Conservation (phyloP, 176 grass and related monocot genomes). For the Cenchrus purpureus region DNA sequence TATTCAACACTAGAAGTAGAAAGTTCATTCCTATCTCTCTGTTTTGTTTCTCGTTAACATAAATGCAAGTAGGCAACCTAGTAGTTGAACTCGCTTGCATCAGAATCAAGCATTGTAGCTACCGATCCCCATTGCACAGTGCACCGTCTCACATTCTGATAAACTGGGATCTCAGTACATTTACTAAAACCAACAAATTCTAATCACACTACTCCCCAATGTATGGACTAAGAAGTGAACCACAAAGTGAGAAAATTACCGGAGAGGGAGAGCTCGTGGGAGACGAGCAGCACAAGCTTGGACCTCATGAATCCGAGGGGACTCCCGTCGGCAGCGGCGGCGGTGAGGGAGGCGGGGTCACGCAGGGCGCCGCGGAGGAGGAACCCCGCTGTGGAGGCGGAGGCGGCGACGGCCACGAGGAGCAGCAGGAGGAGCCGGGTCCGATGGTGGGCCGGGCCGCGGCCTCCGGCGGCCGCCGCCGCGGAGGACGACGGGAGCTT, state of each 20-base stretch:
- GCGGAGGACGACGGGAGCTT: constrained; percentile 42
- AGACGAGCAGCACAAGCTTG: constrained; percentile 86
- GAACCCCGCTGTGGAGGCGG: constrained; percentile 54
- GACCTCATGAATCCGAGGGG: constrained; percentile 77
- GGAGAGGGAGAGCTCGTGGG: constrained; percentile 95
- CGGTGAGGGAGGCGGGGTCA: background rate
- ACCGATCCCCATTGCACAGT: background rate
- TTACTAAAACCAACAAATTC: background rate
- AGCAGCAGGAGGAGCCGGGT: constrained; percentile 56
- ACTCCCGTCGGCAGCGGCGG: constrained; percentile 5
- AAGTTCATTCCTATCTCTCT: constrained; percentile 13
- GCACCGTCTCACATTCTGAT: background rate
- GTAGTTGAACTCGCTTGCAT: background rate
- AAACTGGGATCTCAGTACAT: background rate
- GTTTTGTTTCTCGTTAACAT: background rate
- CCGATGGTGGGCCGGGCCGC: constrained; percentile 43
- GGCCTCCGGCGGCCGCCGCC: constrained; percentile 31
- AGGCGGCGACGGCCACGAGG: constrained; percentile 47
- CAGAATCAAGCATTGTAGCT: background rate
- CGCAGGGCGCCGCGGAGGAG: constrained; percentile 58
- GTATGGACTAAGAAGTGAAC: constrained; percentile 24
- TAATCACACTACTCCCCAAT: constrained; percentile 1
- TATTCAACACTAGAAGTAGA: background rate
- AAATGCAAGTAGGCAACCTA: background rate
- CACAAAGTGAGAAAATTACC: constrained; percentile 52